phyloP scores from a whole-genome alignment of 139 green algal species.

The Ettlia oleoabundans region DNA sequence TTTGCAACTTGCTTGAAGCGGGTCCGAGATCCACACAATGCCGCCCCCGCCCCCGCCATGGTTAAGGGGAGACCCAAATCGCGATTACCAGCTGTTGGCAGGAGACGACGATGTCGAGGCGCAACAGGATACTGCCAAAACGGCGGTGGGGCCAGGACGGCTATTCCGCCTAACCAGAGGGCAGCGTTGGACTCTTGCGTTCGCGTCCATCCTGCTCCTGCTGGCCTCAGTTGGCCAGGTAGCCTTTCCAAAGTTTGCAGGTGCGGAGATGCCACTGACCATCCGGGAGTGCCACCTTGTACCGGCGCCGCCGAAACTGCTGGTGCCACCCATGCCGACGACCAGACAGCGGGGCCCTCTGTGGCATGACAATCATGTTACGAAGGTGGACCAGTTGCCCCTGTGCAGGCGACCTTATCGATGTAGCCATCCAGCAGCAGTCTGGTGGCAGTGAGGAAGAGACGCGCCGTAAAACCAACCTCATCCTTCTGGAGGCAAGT shows the following conservation, averaged over 20 bases:
- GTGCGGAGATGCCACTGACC: background rate
- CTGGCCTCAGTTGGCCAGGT: background rate
- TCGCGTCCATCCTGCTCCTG: background rate
- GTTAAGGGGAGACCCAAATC: background rate
- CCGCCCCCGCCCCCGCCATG: background rate
- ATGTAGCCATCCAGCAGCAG: conserved; percentile 50
- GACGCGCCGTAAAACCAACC: conserved; percentile 40
- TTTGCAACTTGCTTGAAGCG: no score
- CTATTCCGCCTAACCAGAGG: conserved; percentile 40
- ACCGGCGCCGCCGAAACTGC: background rate
- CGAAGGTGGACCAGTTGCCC: no score
- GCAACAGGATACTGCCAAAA: background rate
- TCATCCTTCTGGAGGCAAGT: conserved; percentile 35
- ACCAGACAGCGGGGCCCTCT: no score
- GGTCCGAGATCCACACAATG: background rate
- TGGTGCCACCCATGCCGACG: no score
- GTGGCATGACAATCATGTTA: no score
- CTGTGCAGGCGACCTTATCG: conserved; percentile 47
- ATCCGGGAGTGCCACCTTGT: background rate
- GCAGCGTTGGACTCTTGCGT: conserved; percentile 18
- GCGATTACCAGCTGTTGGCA: conserved; percentile 3
- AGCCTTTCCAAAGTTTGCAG: conserved; percentile 59
- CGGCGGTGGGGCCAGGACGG: background rate
- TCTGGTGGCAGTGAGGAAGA: background rate
- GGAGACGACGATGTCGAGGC: conserved; percentile 17